A percentile compares a stretch with the other conserved stretches of the same genome.
Evolutionary conservation across 208 protist species (phyloP).

Genomic region (Trypanosoma melophagium): DNA sequence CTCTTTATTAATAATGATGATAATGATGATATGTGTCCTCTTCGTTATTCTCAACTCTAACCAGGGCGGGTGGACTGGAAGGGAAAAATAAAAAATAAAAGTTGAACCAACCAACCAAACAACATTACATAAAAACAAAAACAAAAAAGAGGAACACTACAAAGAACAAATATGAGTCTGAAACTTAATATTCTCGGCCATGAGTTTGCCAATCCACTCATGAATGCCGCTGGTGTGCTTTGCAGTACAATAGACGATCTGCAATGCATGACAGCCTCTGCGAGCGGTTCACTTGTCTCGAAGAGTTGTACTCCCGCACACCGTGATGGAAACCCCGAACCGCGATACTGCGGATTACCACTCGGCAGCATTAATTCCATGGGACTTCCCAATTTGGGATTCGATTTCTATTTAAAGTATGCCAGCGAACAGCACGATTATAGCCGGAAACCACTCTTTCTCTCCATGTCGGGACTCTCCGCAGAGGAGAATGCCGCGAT

Average conservation of each 20-base stretch:
- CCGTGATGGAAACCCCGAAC: constrained; percentile 80
- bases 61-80: too few species aligned
- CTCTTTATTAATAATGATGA: too few species aligned
- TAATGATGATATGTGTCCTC: too few species aligned
- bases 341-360: constrained; percentile 65
- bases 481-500: constrained; percentile 78
- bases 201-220: constrained; percentile 80
- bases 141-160: too few species aligned
- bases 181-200: constrained; percentile 56
- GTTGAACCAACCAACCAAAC: too few species aligned
- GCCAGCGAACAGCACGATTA: constrained; percentile 42
- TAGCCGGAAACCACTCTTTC: constrained; percentile 74
- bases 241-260: constrained; percentile 74
- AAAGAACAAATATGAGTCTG: constrained; percentile 77
- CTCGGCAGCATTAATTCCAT: constrained; percentile 90
- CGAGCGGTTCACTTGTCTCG: constrained; percentile 72
- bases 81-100: too few species aligned
- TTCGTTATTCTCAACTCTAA: too few species aligned
- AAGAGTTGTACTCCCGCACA: constrained; percentile 80
- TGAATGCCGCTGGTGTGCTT: constrained; percentile 86
- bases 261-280: constrained; percentile 46
- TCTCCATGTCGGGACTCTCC: constrained; percentile 83
- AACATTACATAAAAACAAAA: too few species aligned
- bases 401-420: constrained; percentile 69
- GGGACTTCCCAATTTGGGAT: constrained; percentile 86